phyloP scores from a whole-genome alignment of 768 basidiomycete genomes.

The Trametes cubensis region DNA sequence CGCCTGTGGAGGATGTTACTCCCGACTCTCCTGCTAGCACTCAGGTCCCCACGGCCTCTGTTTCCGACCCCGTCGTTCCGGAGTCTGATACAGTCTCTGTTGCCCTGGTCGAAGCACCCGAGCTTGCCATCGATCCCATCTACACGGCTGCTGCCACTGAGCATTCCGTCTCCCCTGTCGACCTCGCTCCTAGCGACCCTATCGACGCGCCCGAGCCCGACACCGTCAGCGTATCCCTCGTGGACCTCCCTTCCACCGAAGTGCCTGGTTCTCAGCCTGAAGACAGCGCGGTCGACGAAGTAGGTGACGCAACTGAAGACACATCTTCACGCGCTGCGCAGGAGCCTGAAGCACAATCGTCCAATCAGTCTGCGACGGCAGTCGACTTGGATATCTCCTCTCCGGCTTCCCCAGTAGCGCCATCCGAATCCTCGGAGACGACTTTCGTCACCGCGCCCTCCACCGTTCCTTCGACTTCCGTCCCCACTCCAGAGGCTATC shows the following conservation, averaged over 20 bases:
- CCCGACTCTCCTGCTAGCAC: background rate
- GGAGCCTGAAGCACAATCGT: too few relatives aligned
- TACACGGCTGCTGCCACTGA: background rate
- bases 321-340: too few relatives aligned
- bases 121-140: background rate
- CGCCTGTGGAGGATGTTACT: background rate
- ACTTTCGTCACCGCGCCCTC: constrained; percentile 4
- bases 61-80: background rate
- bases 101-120: background rate
- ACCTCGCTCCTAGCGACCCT: background rate
- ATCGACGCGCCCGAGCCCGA: constrained; percentile 1
- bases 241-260: background rate
- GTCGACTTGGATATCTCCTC: background rate
- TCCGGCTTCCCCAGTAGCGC: background rate
- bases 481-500: constrained; percentile 11
- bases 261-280: background rate
- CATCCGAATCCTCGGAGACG: constrained; percentile 1
- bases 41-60: background rate
- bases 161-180: background rate
- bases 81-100: constrained; percentile 1
- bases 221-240: background rate
- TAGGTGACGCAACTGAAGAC: too few relatives aligned
- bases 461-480: background rate
- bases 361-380: too few relatives aligned
- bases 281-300: background rate